Conservation (phyloP, 2,329 filamentous ascomycete genomes). For the Fusarium sp. region DNA sequence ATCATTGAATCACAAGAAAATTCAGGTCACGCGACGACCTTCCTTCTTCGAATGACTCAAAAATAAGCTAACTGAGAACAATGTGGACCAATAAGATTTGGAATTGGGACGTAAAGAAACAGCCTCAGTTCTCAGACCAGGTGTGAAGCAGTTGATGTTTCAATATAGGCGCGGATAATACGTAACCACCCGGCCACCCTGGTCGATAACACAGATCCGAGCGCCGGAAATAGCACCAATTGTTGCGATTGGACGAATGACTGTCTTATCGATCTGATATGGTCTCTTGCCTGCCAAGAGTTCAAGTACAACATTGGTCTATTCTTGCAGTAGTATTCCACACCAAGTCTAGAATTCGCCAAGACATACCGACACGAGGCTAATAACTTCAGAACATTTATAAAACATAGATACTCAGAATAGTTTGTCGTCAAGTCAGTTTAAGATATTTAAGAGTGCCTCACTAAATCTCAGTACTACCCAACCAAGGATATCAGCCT, state of each 20-base stretch:
- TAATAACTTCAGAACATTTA: background rate
- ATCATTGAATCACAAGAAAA: background rate
- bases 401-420: rapidly evolving
- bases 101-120: background rate
- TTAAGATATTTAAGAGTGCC: background rate
- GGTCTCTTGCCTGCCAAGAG: background rate
- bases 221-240: too few species aligned
- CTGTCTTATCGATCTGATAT: background rate
- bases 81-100: too few species aligned
- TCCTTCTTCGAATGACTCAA: background rate
- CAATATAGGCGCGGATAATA: background rate
- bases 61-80: background rate
- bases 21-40: background rate
- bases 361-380: rapidly evolving
- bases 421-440: background rate
- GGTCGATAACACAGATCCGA: background rate
- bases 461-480: background rate
- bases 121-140: background rate
- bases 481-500: background rate
- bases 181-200: background rate
- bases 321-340: background rate
- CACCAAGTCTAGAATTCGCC: background rate
- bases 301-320: background rate
- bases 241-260: background rate
- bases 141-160: background rate